phyloP scores from a whole-genome alignment of 108 stramenopile species.

The Discostella stelligeroides region DNA sequence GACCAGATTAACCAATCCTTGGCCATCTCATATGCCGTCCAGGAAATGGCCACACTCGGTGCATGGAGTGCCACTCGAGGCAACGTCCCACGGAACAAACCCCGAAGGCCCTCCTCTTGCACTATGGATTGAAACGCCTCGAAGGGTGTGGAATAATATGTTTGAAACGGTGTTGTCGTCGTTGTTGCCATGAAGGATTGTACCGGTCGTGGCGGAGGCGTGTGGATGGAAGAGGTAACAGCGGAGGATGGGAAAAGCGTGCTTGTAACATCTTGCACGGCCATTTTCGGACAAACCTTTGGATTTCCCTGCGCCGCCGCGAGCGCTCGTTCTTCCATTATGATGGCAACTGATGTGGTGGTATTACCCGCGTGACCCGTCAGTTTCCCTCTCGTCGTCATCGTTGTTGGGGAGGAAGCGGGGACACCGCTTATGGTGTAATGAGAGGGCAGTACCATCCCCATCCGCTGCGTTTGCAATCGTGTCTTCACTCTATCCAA shows the following conservation, averaged over 20 bases:
- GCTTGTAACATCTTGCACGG: conserved; percentile 31
- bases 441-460: conserved; percentile 30
- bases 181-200: not conserved
- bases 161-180: conserved; percentile 28
- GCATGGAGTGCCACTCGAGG: conserved; percentile 90
- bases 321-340: conserved; percentile 40
- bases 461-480: conserved; percentile 80
- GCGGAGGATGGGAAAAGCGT: conserved; percentile 26
- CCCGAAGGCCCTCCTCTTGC: conserved; percentile 85
- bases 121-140: conserved; percentile 85
- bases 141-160: conserved; percentile 41
- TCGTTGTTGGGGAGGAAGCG: not conserved
- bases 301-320: conserved; percentile 38
- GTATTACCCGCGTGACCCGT: too few relatives aligned
- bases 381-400: not conserved
- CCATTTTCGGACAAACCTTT: conserved; percentile 44
- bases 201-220: not conserved
- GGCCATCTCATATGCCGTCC: conserved; percentile 97
- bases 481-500: conserved; percentile 97
- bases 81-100: conserved; percentile 88
- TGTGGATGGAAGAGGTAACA: too few relatives aligned
- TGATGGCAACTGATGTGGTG: conserved; percentile 14
- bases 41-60: conserved; percentile 96
- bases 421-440: too few relatives aligned
- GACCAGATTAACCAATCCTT: conserved; percentile 64